Evolutionary conservation across 768 basidiomycete species (phyloP).

Genomic region (Boletus fagicola): DNA sequence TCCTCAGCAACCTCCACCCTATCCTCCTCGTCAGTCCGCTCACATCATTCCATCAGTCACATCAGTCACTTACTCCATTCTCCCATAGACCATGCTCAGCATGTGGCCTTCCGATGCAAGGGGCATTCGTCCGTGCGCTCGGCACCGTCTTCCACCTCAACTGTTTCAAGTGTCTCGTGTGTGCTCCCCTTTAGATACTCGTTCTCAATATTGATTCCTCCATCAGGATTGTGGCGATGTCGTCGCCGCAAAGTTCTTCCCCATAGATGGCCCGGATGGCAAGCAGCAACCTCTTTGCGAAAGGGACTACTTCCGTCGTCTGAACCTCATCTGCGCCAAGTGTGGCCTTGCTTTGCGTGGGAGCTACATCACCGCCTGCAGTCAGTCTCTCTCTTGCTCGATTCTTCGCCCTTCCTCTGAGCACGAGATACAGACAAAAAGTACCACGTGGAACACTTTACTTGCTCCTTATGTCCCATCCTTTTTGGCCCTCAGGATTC

Average conservation of each 20-base stretch:
- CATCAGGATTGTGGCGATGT: conserved; percentile 91
- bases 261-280: conserved; percentile 88
- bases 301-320: conserved; percentile 93
- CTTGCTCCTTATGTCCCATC: conserved; percentile 93
- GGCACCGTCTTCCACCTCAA: conserved; percentile 94
- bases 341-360: conserved; percentile 92
- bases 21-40: conserved; percentile 54
- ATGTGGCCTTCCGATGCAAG: conserved; percentile 82
- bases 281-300: conserved; percentile 96
- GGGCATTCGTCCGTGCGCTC: conserved; percentile 94
- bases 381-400: conserved; percentile 48
- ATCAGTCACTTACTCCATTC: conserved; percentile 1
- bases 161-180: conserved; percentile 96
- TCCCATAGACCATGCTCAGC: conserved; percentile 63
- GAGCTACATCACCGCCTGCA: conserved; percentile 99
- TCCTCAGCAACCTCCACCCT: conserved; percentile 54
- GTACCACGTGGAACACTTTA: conserved; percentile 99
- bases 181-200: conserved; percentile 28
- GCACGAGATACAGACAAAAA: conserved; percentile 73
- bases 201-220: conserved; percentile 2
- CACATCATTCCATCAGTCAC: conserved; percentile 10
- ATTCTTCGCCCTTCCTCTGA: conserved; percentile 11
- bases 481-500: conserved; percentile 98
- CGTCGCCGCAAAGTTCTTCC: conserved; percentile 98
- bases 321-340: conserved; percentile 95